Base-by-base conservation (phyloP, 2,329 filamentous ascomycete genomes). In the Trichophyton schoenleinii region DNA sequence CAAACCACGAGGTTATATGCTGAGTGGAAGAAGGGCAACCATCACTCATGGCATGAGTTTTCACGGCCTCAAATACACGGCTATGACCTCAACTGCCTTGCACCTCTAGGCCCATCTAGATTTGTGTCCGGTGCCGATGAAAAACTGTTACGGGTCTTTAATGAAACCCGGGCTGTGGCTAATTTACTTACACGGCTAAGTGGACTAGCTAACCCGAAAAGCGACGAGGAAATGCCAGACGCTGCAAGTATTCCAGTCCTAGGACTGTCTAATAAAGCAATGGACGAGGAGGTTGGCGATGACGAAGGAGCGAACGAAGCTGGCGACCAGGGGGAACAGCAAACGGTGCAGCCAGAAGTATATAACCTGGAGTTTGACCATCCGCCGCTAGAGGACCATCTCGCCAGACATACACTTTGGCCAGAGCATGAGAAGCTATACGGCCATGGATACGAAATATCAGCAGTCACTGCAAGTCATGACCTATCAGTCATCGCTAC, bases 91-190 rank as follows among this genome's bases (percentile, higher is more conserved):
- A 99, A 97, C 77, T 97, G 94, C 72, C 86, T 97, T 65, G 88
- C 91, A 69, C 82, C 85, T 0, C 79, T 96, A 3, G 85, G 84
- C 6, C 74, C 82, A 6, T 81, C 83, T 6, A 87, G 87, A 67
- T 99, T 99, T 70, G 87, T 97, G 22, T 95, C 91, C 1, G 94
- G 94, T 5, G 94, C 94, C 2, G 94, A 99, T 66, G 94, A 99
- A 78, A 99, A 99, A 75, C 83, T 99, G n/a, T 83, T 99, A 72
- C 87, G 94, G 25, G 92, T 99, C 1, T 99, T 99, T 73, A 86
- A 88, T 69, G 86, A 96, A 74, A 94, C 94, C 4, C 88, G 85
- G 70, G 87, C 87, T 3, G 88, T 95, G 8, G 91, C 91, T 0
- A 79, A 81, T 18, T 81, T 97, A 66, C 80, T 96, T 2, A 75